Base-by-base conservation (phyloP, 1,139 yeast species). In the Hansenula lynferdii region DNA sequence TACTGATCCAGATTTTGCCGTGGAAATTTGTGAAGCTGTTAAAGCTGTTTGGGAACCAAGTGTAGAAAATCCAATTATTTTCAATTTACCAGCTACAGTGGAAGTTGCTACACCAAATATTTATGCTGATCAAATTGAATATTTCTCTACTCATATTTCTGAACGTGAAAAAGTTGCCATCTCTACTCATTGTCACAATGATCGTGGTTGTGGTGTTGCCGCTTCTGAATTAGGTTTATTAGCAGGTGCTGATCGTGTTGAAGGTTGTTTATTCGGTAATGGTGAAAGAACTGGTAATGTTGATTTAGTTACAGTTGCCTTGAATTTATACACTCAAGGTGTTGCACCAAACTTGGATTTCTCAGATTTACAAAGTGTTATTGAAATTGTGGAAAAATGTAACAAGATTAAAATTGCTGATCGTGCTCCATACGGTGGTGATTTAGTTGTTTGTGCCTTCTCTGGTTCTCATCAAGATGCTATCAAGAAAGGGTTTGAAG, bases 201-300 rank as follows among this genome's bases (percentile, higher is more conserved):
- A 92, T 64, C 80, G 97, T 62, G 97, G 97, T 26, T 89, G 97
- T 64, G 97, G 95, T 43, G 97, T 92, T 33, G 97, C 97, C 15
- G 97, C 97, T 18, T 83, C 97, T 12, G 98, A 92, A 66, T 74
- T 92, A 44, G 97, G 95, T 43, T 75, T 85, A 46, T 63, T 92
- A 64, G 98, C 96, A 4, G 97, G 98, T 50, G 97, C 96, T 34
- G 96, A 92, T 64, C 80, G 98, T 66, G 94, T 92, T 29, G 98
- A 92, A 67, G 97, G 98, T 38, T 92, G 97, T 70, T 70, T 92
- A 44, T 92, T 92, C 56, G 97, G 97, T 51, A 92, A 90, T 62
- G 97, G 98, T 60, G 98, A 92, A 72, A 81, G 97, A 67, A 92
- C 98, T 22, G 97, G 98, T 61, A 92, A 92, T 61, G 97, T 92